Evolutionary conservation across 306 rosid genomes (phyloP).

Genomic region (Cicer cuneatum): DNA sequence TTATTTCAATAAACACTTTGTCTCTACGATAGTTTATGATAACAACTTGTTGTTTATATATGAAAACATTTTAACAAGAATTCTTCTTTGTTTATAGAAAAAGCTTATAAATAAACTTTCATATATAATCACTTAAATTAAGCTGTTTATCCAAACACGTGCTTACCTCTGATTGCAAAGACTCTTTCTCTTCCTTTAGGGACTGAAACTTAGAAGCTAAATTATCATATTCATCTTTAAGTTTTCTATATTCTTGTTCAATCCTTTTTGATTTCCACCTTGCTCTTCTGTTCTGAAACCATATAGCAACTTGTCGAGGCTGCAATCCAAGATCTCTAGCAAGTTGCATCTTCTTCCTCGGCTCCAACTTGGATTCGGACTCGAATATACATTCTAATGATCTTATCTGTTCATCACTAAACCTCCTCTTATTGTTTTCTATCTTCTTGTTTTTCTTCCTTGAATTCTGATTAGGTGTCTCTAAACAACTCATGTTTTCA

Average conservation of each 20-base stretch:
- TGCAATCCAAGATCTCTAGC: constrained; percentile 90
- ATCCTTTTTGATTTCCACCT: constrained; percentile 90
- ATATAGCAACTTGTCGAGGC: constrained; percentile 91
- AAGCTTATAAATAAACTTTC: no score
- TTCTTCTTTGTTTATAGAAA: no score
- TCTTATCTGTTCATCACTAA: constrained; percentile 78
- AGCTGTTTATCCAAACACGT: not conserved
- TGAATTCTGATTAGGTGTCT: constrained; percentile 23
- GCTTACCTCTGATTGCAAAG: constrained; percentile 74
- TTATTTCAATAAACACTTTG: no score
- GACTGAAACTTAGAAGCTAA: constrained; percentile 67
- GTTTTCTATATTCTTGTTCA: constrained; percentile 72
- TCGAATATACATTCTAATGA: constrained; percentile 75
- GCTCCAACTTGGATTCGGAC: constrained; percentile 82
- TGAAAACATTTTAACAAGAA: no score
- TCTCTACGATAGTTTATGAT: no score
- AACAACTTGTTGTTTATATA: no score
- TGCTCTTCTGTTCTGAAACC: constrained; percentile 98
- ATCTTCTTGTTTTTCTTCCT: constrained; percentile 65
- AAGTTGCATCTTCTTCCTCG: constrained; percentile 76
- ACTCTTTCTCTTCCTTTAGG: constrained; percentile 73
- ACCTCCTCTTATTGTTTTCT: constrained; percentile 66
- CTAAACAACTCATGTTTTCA: constrained; percentile 44
- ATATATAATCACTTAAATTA: not conserved
- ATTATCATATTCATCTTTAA: constrained; percentile 66